Evolutionary conservation across 1,139 yeast genomes (phyloP), one percentile per base, ranked within the genome.

Genomic region (Protomyces arabidopsidicola): DNA sequence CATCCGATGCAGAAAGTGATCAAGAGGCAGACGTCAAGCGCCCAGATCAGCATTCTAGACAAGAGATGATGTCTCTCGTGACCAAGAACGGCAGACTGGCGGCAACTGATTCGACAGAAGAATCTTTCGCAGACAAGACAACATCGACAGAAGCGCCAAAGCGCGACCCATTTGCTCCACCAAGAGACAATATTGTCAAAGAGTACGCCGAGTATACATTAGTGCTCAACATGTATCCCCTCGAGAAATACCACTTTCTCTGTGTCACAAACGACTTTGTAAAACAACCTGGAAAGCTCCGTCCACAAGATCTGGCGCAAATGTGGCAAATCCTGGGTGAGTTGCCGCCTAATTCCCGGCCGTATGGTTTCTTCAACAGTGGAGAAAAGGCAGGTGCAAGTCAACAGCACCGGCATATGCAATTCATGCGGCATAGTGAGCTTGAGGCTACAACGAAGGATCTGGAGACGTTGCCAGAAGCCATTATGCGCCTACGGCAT

Each of bases 281-380:
- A 12, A 56, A 56, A 24, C 62, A 58, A 51, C 27, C 39, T 24
- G 62, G 62, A 18, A 52, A 9, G 39, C 38, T 58, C 31, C 62
- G 62, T 10, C 18, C 42, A 5, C 16, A 16, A 4, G 62, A 58
- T 24, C 36, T 58, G 56, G 45, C 22, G 14, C 53, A 51, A 55
- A 58, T 58, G 45, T 52, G 53, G 52, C 31, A 39, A 2, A 42
- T 55, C 1, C 35, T 58, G 34, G n/a, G 27, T 14, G 35, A 42
- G 20, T 39, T 27, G 14, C 16, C 10, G 2, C 45, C 51, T 16
- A 31, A 45, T 35, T 12, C n/a, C 12, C 24, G 53, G 8, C 60
- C 48, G 42, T 58, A 58, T 38, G 53, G 62, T 27, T 58, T 58
- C 62, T 58, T 58, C 62, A 58, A 58, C 27, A 56, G 62, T 8